Evolutionary conservation across 768 basidiomycete genomes (phyloP).

Genomic region (Clavulina sp.): DNA sequence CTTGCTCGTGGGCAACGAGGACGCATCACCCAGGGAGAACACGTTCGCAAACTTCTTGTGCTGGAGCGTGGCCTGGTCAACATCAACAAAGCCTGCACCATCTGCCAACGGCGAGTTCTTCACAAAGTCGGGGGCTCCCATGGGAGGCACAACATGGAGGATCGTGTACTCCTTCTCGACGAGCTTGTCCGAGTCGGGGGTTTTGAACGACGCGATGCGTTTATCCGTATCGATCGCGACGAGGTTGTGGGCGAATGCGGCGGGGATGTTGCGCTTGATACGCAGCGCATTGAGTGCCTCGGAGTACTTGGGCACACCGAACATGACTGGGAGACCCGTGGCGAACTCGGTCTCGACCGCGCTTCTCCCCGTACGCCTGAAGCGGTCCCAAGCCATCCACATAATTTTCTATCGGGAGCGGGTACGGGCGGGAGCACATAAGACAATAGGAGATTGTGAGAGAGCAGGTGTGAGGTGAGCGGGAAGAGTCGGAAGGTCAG

Average conservation of each 20-base stretch:
- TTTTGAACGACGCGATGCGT: conserved; percentile 73
- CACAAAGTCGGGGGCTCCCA: conserved; percentile 73
- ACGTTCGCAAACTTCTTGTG: conserved; percentile 54
- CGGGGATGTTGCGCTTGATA: conserved; percentile 62
- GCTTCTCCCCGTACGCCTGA: conserved; percentile 38
- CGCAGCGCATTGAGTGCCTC: conserved; percentile 69
- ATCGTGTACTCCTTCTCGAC: conserved; percentile 62
- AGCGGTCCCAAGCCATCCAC: conserved; percentile 93
- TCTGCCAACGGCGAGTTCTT: conserved; percentile 66
- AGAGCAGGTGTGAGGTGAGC: neutral
- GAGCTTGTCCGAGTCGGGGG: conserved; percentile 46
- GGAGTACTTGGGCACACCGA: conserved; percentile 90
- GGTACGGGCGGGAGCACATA: conserved; percentile 19
- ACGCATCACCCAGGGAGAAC: conserved; percentile 52
- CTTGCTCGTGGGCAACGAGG: conserved; percentile 85
- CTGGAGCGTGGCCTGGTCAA: conserved; percentile 63
- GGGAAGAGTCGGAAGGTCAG: neutral
- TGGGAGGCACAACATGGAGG: conserved; percentile 78
- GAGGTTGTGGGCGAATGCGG: conserved; percentile 68
- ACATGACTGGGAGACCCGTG: conserved; percentile 90
- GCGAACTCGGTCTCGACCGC: conserved; percentile 59
- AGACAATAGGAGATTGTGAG: conserved; percentile 3
- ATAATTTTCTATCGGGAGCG: conserved; percentile 86
- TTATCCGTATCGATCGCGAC: conserved; percentile 50
- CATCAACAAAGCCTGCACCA: conserved; percentile 74